These are phyloP conservation scores for Phialocephala sp. DNA, from an alignment of 2,329 filamentous ascomycete species.

Conservation along the genomic window DNA sequence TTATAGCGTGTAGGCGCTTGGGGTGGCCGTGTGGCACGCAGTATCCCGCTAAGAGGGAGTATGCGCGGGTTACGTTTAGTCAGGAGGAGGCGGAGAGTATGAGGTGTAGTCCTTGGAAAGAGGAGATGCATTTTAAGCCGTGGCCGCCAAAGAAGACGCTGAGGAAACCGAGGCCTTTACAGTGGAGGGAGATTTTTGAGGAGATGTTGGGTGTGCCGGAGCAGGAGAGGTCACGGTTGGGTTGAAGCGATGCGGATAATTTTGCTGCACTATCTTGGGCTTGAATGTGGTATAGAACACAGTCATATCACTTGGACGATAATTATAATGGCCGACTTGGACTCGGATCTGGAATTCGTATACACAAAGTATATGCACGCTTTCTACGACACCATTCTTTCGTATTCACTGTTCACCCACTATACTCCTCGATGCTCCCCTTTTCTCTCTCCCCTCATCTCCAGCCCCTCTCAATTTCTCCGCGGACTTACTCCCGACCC, in stretches of 20 bases:
- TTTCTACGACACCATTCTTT: no score
- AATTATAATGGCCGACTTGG: no score
- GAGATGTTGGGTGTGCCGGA: neutral
- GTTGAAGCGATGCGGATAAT: neutral
- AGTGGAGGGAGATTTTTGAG: constrained; percentile 16
- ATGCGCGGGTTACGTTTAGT: constrained; percentile 18
- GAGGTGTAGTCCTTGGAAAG: constrained; percentile 4
- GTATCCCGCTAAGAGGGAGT: constrained; percentile 25
- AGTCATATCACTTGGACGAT: no score
- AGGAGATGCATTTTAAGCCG: constrained; percentile 16
- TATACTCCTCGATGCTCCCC: no score
- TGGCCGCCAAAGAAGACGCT: constrained; percentile 14
- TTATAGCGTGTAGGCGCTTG: constrained; percentile 10
- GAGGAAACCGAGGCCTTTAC: constrained; percentile 9
- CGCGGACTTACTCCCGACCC: no score
- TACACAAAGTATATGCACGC: no score
- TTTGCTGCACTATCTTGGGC: no score
- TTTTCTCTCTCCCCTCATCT: no score
- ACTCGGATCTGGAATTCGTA: no score
- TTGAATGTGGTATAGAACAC: no score
- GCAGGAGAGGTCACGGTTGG: neutral
- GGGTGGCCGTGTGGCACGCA: constrained; percentile 22
- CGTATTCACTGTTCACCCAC: no score
- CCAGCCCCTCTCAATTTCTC: no score
- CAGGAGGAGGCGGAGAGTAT: constrained; percentile 23